Base-by-base conservation (phyloP, 495 filamentous ascomycete species). In the Diplogelasinospora grovesii region DNA sequence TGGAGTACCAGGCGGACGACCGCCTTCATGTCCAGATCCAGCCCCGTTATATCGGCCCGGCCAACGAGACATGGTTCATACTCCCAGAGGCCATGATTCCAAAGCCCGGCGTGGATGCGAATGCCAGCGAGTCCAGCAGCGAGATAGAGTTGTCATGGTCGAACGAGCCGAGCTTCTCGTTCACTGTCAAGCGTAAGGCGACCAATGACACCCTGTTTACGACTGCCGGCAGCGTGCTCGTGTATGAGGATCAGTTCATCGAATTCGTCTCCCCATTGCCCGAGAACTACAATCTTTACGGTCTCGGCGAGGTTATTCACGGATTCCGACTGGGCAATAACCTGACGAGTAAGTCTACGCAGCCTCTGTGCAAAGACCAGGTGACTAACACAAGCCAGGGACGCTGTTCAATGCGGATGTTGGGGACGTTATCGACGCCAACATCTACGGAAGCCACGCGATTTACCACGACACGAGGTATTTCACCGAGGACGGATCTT, bases 221-320 rank as follows among this genome's bases (percentile, higher is more conserved):
- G 20, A 87, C 86, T 3, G 65, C 76, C n/a, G 82, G 73, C 0
- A 72, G 67, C 7, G 53, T 68, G 13, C 66, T 95, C 14, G 66
- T 95, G 13, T 95, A 85, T 48, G 82, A 95, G 56, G 72, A 77
- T 28, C 87, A 95, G 61, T 95, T 89, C 53, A 65, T 92, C 29
- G 79, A 85, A 10, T 74, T 95, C 23, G 74, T 71, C 10, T 89
- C 84, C 6, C 63, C 70, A 43, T 67, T 92, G 5, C 87, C 85
- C 1, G 67, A 80, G 18, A 69, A 79, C 33, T 86, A 87, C 9
- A 79, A 86, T 45, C 61, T 95, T 5, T 94, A 94, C 50, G 88
- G 88, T 3, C 66, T 95, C 7, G 88, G 88, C 10, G 88, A 95
- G 59, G 78, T 84, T 32, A 82, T 78, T 6, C 85, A 90, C 44